Percentiles rank a stretch among this genome's conserved stretches.
These are phyloP conservation scores for Arachis hypogaea DNA, from an alignment of 306 rosid genomes.

Conservation along the genomic window DNA sequence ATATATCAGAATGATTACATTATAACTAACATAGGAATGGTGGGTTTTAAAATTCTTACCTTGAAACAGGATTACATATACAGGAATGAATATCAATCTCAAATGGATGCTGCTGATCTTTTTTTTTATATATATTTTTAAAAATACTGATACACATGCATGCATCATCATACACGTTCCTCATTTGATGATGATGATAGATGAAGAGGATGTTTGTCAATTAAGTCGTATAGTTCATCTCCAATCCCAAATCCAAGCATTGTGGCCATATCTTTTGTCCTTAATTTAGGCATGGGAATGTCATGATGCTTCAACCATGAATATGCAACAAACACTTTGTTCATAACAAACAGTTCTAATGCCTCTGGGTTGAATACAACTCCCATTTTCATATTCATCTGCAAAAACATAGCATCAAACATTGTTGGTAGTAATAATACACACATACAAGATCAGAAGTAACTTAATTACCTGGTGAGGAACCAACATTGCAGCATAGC, in stretches of 20 bases:
- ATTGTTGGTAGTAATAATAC: too few species aligned
- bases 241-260: conserved; percentile 98
- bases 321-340: conserved; percentile 78
- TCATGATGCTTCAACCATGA: conserved; percentile 85
- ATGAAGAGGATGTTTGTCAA: conserved; percentile 64
- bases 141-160: too few species aligned
- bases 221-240: conserved; percentile 72
- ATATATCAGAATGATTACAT: background rate
- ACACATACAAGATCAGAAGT: too few species aligned
- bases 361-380: conserved; percentile 96
- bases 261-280: conserved; percentile 86
- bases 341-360: conserved; percentile 80
- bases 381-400: conserved; percentile 93
- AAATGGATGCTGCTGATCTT: too few species aligned
- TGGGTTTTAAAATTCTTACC: too few species aligned
- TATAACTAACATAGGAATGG: too few species aligned
- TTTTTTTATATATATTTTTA: too few species aligned
- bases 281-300: conserved; percentile 77
- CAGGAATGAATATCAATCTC: too few species aligned
- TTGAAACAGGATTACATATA: too few species aligned
- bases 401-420: conserved; percentile 29
- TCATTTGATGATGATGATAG: conserved; percentile 26
- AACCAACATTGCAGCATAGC: conserved; percentile 92
- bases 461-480: conserved; percentile 83
- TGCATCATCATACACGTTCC: too few species aligned